Percentiles rank a stretch among this genome's conserved stretches.
These are phyloP conservation scores for Chrysochromulina parva DNA, from an alignment of 78 protist genomes.

Conservation along the genomic window DNA sequence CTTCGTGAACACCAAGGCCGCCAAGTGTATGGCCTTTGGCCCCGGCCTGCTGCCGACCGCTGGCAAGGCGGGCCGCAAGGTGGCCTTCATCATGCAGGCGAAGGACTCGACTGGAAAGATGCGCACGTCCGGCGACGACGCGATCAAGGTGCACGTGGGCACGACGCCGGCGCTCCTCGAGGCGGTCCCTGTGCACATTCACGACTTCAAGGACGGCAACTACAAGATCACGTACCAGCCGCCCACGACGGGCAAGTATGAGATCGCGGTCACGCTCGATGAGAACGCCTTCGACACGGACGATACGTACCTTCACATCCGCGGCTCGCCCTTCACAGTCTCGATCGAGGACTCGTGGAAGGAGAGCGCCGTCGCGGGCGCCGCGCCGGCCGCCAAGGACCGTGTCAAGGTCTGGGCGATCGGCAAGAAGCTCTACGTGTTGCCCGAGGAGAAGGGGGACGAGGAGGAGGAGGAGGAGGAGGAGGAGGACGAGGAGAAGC, in stretches of 20 bases:
- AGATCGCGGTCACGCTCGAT: background rate
- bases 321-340: background rate
- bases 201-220: background rate
- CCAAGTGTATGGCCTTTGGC: background rate
- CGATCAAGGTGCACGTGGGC: background rate
- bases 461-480: too few species aligned
- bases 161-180: background rate
- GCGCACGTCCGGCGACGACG: background rate
- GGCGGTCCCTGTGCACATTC: background rate
- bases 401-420: background rate
- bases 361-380: background rate
- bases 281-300: background rate
- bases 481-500: too few species aligned
- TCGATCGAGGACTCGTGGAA: background rate
- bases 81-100: background rate
- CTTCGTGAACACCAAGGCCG: background rate
- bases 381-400: background rate
- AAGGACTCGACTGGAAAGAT: background rate
- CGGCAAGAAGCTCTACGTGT: background rate
- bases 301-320: background rate
- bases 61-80: background rate
- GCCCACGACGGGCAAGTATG: background rate
- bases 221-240: background rate
- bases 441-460: background rate
- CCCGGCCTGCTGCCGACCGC: background rate